phyloP scores from a whole-genome alignment of 1,284 basidiomycete genomes.

The Athelia psychrophila region DNA sequence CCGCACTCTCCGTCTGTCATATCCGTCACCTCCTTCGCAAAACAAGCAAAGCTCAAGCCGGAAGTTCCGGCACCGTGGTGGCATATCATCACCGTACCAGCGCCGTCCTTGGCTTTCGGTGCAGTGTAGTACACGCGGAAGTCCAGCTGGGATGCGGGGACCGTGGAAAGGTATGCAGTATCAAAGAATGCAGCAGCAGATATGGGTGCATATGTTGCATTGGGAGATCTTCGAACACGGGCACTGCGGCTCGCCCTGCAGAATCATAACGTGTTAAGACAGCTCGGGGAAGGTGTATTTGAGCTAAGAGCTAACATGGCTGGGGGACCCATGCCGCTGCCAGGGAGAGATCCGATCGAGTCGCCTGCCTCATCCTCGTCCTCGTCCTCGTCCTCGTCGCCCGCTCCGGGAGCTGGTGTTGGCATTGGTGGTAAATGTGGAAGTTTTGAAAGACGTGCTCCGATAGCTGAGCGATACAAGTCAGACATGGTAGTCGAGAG shows the following conservation, averaged over 20 bases:
- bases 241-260: constrained; percentile 16
- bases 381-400: neutral
- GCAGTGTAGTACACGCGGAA: constrained; percentile 79
- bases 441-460: constrained; percentile 1
- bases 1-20: constrained; percentile 75
- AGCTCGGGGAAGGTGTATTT: constrained; percentile 6
- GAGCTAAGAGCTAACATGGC: constrained; percentile 42
- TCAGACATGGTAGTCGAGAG: neutral
- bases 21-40: constrained; percentile 75
- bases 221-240: constrained; percentile 36
- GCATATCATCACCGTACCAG: constrained; percentile 76
- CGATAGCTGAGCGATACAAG: constrained; percentile 1
- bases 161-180: constrained; percentile 72
- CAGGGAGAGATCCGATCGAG: constrained; percentile 56
- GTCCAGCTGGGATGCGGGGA: constrained; percentile 59
- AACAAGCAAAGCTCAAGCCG: constrained; percentile 85
- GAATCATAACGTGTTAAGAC: constrained; percentile 22
- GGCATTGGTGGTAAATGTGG: neutral
- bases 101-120: constrained; percentile 44
- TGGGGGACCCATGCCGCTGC: constrained; percentile 54
- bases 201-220: constrained; percentile 66
- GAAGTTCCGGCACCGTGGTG: constrained; percentile 96
- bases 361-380: constrained; percentile 56
- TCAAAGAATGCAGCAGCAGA: constrained; percentile 75
- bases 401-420: neutral